phyloP scores from a whole-genome alignment of 768 basidiomycete species.

The Lyophyllum shimeji region DNA sequence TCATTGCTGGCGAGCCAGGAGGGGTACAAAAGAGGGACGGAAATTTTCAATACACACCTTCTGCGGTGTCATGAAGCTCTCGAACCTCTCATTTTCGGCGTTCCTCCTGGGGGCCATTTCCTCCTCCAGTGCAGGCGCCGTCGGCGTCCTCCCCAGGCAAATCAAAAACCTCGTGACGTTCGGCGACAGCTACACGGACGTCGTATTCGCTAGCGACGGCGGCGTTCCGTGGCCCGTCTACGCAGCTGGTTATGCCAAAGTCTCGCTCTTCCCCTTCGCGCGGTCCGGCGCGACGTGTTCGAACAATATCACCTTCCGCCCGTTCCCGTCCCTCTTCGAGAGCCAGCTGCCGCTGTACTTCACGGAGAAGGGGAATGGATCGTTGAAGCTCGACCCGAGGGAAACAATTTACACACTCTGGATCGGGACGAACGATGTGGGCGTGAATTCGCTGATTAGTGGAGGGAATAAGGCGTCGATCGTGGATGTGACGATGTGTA shows the following conservation, averaged over 20 bases:
- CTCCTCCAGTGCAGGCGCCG: slow-evolving; percentile 4
- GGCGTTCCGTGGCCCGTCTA: slow-evolving; percentile 63
- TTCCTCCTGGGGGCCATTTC: neutral
- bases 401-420: slow-evolving; percentile 65
- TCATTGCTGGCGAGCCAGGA: neutral
- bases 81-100: neutral
- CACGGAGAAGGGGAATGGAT: slow-evolving; percentile 38
- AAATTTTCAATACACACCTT: neutral
- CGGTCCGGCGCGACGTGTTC: slow-evolving; percentile 66
- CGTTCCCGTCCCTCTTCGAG: slow-evolving; percentile 59
- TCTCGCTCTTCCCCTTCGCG: slow-evolving; percentile 57
- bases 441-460: slow-evolving; percentile 51
- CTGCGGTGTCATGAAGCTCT: neutral
- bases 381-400: slow-evolving; percentile 34
- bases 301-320: slow-evolving; percentile 56
- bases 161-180: slow-evolving; percentile 69
- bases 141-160: slow-evolving; percentile 36
- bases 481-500: slow-evolving; percentile 57
- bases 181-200: slow-evolving; percentile 66
- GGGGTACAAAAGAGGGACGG: neutral
- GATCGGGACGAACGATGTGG: slow-evolving; percentile 71
- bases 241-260: slow-evolving; percentile 52
- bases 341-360: slow-evolving; percentile 57
- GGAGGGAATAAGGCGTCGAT: slow-evolving; percentile 52
- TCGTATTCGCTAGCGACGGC: slow-evolving; percentile 38